phyloP scores from a whole-genome alignment of 2,329 filamentous ascomycete genomes.

The Neonectria ditissima region DNA sequence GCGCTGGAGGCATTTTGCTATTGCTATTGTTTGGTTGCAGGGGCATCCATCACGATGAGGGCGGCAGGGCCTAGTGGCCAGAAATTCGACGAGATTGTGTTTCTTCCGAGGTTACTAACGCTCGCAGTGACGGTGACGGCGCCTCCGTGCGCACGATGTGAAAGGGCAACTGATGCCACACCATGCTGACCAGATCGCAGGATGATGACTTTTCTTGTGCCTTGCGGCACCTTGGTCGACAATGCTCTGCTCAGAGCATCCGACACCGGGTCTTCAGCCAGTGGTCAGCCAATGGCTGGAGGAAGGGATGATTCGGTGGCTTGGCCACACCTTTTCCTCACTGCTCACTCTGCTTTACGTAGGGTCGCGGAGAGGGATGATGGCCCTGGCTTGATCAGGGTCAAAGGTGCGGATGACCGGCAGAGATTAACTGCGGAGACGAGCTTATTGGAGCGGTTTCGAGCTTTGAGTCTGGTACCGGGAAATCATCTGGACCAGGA shows the following conservation, averaged over 20 bases:
- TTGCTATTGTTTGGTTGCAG: conserved; percentile 25
- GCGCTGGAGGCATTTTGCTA: conserved; percentile 31
- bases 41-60: conserved; percentile 31
- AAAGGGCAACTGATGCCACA: conserved; percentile 17
- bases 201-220: conserved; percentile 10
- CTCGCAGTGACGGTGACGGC: conserved; percentile 45
- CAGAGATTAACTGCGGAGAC: background rate
- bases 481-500: background rate
- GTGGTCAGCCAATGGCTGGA: conserved; percentile 25
- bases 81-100: conserved; percentile 41
- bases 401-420: background rate
- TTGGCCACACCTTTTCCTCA: conserved; percentile 61
- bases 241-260: conserved; percentile 12
- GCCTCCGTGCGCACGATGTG: conserved; percentile 27
- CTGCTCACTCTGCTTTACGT: conserved; percentile 60
- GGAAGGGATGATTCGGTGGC: conserved; percentile 35
- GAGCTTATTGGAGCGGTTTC: background rate
- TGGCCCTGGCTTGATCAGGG: background rate
- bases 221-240: conserved; percentile 13
- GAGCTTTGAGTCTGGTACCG: background rate
- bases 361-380: conserved; percentile 62
- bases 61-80: conserved; percentile 42
- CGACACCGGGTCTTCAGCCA: conserved; percentile 28
- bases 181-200: conserved; percentile 24
- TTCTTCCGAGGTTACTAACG: conserved; percentile 43